Evolutionary conservation across 768 basidiomycete species (phyloP), one percentile per base, ranked within the genome.

Genomic region (Bullera alba): DNA sequence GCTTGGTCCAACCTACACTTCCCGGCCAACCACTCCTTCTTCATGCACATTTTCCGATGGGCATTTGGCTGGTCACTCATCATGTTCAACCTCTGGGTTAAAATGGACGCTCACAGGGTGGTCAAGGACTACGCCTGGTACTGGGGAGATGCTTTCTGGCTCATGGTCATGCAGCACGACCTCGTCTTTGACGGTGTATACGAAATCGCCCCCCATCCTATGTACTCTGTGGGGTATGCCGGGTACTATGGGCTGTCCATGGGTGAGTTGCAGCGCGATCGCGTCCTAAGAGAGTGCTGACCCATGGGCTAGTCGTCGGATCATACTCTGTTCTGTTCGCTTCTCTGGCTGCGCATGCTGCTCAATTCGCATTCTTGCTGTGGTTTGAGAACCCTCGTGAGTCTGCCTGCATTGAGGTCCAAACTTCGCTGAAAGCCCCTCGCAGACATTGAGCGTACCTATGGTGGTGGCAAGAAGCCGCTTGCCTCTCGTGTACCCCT

Each of bases 91-190:
- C 79, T 97, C 29, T 97, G 92, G 91, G 90, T 99, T 56, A 99
- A 99, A 70, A 87, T 86, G 2, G 93, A 97, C 67, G 95, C 95
- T 0, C 95, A 99, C 70, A 80, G 89, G 47, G 89, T 97, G 42
- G 91, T 97, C 54, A 97, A 95, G 63, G 93, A 96, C 65, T 96
- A 93, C 59, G 92, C 91, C 15, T 96, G 90, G 91, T 96, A 91
- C 71, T 90, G 89, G 89, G 91, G 64, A 36, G 66, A 67, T 51
- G 65, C 72, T 2, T 72, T 71, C 48, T 69, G 68, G 68, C 52
- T 69, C 47, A 63, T 71, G 53, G 62, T 73, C 34, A 67, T 71
- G 54, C 67, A 75, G 43, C 64, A 76, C 53, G 72, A 85, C 36
- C 78, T 97, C 14, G 85, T 96, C 2, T 99, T 99, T 64, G 93